Evolutionary conservation across 2,329 filamentous ascomycete genomes (phyloP).

Genomic region (Waltergamsia citrina): DNA sequence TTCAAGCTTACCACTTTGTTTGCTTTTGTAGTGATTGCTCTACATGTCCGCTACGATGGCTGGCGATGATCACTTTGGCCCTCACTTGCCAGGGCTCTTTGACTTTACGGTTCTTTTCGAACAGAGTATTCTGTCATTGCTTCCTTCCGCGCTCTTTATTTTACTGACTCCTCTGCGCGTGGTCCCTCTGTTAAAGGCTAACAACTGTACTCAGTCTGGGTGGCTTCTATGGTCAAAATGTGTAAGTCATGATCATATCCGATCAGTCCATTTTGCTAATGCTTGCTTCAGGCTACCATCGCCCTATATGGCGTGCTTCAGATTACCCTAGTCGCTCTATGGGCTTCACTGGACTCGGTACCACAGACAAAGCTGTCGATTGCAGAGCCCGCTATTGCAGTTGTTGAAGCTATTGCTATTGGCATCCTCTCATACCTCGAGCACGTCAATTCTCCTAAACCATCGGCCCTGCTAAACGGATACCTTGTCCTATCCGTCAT

Average conservation of each 20-base stretch:
- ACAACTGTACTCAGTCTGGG: constrained; percentile 2
- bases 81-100: constrained; percentile 12
- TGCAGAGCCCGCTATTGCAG: constrained; percentile 14
- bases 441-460: constrained; percentile 18
- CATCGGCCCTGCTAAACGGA: constrained; percentile 19
- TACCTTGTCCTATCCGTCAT: constrained; percentile 21
- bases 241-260: constrained; percentile 3
- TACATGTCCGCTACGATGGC: background rate
- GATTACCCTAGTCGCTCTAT: constrained; percentile 14
- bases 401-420: constrained; percentile 16
- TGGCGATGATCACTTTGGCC: constrained; percentile 13
- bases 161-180: constrained; percentile 11
- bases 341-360: constrained; percentile 12
- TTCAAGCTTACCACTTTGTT: too few relatives aligned
- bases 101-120: constrained; percentile 21
- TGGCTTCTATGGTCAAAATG: constrained; percentile 12
- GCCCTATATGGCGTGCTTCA: constrained; percentile 10
- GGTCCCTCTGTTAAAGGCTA: constrained; percentile 5
- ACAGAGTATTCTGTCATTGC: constrained; percentile 17
- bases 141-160: constrained; percentile 14
- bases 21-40: too few relatives aligned
- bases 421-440: constrained; percentile 20
- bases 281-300: constrained; percentile 6
- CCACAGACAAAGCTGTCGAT: constrained; percentile 15
- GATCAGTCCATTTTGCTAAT: background rate